phyloP scores from a whole-genome alignment of 805 yeast species.

The Gaillardinia entomophila region DNA sequence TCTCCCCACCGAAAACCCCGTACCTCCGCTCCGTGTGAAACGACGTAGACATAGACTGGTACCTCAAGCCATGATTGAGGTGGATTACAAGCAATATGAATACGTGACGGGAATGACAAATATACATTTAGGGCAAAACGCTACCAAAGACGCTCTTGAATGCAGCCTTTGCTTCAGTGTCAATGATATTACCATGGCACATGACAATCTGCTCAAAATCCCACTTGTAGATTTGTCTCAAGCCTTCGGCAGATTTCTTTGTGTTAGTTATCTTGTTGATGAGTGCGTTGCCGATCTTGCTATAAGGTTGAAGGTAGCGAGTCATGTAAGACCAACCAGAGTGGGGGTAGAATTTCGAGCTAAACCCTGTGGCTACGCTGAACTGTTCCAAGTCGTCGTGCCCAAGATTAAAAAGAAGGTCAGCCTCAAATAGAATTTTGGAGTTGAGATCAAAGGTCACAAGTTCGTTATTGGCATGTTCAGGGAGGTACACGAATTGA shows the following conservation, averaged over 20 bases:
- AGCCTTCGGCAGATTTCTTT: slow-evolving; percentile 8
- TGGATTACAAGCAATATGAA: too few species aligned
- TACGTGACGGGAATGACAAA: too few species aligned
- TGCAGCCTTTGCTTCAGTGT: slow-evolving; percentile 8
- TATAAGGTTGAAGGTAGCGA: slow-evolving; percentile 8
- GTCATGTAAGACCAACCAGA: slow-evolving; percentile 8
- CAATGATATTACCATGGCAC: slow-evolving; percentile 17
- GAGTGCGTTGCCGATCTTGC: slow-evolving; percentile 27
- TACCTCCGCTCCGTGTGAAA: too few species aligned
- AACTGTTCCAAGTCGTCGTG: slow-evolving; percentile 8
- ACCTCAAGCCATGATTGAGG: too few species aligned
- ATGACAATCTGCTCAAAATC: slow-evolving; percentile 19
- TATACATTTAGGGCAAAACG: too few species aligned
- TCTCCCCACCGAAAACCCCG: too few species aligned
- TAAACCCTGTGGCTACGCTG: slow-evolving; percentile 7
- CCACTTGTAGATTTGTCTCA: slow-evolving; percentile 15
- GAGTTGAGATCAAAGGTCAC: slow-evolving; percentile 7
- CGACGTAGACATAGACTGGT: too few species aligned
- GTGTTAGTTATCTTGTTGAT: slow-evolving; percentile 7
- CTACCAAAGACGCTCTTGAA: slow-evolving; percentile 10
- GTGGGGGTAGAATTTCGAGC: slow-evolving; percentile 7
- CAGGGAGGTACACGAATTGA: slow-evolving; percentile 52
- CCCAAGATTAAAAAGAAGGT: slow-evolving; percentile 8
- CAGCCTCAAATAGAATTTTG: slow-evolving; percentile 7
- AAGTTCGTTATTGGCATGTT: slow-evolving; percentile 32